Evolutionary conservation across 1,284 basidiomycete species (phyloP).

Genomic region (Cronartium quercuum): DNA sequence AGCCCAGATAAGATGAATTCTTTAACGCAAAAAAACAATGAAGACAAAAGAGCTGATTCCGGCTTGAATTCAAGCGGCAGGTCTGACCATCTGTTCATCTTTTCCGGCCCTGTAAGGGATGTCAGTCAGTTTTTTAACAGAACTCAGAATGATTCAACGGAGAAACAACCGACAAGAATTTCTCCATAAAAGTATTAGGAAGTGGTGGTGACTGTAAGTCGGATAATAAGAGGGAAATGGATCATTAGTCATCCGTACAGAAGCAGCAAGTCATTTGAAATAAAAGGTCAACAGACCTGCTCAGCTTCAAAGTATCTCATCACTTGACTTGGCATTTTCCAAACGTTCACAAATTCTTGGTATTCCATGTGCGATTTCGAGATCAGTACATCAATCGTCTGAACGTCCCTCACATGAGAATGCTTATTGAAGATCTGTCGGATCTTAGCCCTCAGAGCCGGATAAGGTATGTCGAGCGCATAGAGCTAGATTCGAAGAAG

Average conservation of each 20-base stretch:
- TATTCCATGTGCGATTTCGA: slow-evolving; percentile 81
- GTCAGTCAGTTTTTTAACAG: background rate
- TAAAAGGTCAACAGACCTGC: background rate
- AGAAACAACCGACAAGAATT: slow-evolving; percentile 19
- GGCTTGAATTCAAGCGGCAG: slow-evolving; percentile 7
- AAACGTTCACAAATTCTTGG: slow-evolving; percentile 56
- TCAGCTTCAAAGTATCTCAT: slow-evolving; percentile 38
- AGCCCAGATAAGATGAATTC: too few relatives aligned
- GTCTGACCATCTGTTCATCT: slow-evolving; percentile 20
- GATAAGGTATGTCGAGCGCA: slow-evolving; percentile 72
- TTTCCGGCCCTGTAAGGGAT: slow-evolving; percentile 18
- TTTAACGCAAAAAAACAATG: too few relatives aligned
- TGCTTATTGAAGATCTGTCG: slow-evolving; percentile 83
- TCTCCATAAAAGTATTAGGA: slow-evolving; percentile 37
- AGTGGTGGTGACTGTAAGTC: slow-evolving; percentile 11
- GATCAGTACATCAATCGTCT: slow-evolving; percentile 78
- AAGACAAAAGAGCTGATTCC: too few relatives aligned
- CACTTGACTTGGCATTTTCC: slow-evolving; percentile 37
- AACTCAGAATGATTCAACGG: background rate
- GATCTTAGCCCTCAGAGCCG: slow-evolving; percentile 73
- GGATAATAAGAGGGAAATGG: background rate
- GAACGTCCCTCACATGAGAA: slow-evolving; percentile 71
- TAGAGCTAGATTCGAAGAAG: slow-evolving; percentile 59
- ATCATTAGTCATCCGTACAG: background rate
- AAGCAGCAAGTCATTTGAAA: background rate